Percentiles rank a stretch among this genome's conserved stretches.
phyloP scores from a whole-genome alignment of 2,329 filamentous ascomycete genomes.

The Penicillium sp. region DNA sequence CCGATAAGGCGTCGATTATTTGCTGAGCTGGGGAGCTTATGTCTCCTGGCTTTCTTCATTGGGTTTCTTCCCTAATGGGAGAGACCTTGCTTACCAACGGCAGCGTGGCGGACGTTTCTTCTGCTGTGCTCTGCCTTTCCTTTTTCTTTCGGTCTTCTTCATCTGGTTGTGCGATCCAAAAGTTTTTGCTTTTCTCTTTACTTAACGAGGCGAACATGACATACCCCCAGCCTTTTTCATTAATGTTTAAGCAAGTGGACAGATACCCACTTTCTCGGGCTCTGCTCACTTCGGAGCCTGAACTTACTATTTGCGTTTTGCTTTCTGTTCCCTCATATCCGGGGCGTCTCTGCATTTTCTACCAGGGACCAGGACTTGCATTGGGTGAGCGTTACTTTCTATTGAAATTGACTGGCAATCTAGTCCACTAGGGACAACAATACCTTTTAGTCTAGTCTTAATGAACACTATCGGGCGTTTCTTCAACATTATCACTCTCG shows the following conservation, averaged over 20 bases:
- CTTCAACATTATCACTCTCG: too few relatives aligned
- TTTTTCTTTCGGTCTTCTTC: background rate
- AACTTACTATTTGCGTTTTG: background rate
- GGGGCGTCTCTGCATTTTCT: background rate
- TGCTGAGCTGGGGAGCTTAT: conserved; percentile 1
- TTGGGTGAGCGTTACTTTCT: background rate
- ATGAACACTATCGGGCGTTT: too few relatives aligned
- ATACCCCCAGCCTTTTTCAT: conserved; percentile 1
- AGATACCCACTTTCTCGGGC: background rate
- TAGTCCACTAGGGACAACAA: background rate
- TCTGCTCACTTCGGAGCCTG: background rate
- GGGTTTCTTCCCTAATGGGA: background rate
- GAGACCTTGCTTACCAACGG: background rate
- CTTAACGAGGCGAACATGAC: background rate
- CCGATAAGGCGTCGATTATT: conserved; percentile 23
- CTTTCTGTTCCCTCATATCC: background rate
- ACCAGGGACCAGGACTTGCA: background rate
- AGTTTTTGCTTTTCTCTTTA: conserved; percentile 1
- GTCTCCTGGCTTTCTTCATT: background rate
- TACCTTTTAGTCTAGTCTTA: background rate
- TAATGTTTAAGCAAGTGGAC: conserved; percentile 6
- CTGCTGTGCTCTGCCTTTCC: background rate
- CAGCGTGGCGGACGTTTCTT: background rate
- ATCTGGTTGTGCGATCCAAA: conserved; percentile 7
- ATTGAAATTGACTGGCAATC: background rate